A percentile compares a stretch with the other conserved stretches of the same genome.
Evolutionary conservation across 768 basidiomycete genomes (phyloP).

Genomic region (Clitopilus hobsonii): DNA sequence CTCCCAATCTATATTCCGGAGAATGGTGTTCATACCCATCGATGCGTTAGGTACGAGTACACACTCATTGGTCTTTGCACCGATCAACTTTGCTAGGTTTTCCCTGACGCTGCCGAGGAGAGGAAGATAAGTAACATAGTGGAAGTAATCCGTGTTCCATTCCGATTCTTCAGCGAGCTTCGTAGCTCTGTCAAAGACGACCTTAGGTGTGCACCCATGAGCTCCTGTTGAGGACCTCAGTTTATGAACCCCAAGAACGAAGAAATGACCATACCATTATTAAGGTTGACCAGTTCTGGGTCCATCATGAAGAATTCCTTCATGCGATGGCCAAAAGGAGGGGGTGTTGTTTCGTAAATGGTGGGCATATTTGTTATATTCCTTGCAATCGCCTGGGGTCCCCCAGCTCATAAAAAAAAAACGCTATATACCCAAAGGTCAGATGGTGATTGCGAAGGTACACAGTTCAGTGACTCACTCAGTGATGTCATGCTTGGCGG

Average conservation of each 20-base stretch:
- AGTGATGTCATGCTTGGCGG: no score
- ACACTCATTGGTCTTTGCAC: constrained; percentile 47
- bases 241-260: background rate
- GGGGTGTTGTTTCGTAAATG: constrained; percentile 22
- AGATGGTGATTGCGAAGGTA: no score
- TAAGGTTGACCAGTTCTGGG: constrained; percentile 58
- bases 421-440: no score
- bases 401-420: no score
- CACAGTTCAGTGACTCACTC: no score
- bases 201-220: constrained; percentile 43
- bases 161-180: constrained; percentile 33
- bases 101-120: constrained; percentile 31
- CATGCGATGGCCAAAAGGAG: constrained; percentile 50
- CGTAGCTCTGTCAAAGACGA: constrained; percentile 37
- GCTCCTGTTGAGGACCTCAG: constrained; percentile 26
- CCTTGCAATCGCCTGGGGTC: no score
- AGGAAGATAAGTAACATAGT: constrained; percentile 24
- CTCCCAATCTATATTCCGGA: constrained; percentile 65
- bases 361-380: no score
- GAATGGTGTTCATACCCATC: constrained; percentile 59
- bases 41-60: constrained; percentile 61
- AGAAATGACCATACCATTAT: constrained; percentile 49
- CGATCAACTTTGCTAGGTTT: constrained; percentile 45
- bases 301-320: constrained; percentile 53
- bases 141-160: constrained; percentile 47